Conservation (phyloP, 805 yeast species). For the Metschnikowia noctiluminum region DNA sequence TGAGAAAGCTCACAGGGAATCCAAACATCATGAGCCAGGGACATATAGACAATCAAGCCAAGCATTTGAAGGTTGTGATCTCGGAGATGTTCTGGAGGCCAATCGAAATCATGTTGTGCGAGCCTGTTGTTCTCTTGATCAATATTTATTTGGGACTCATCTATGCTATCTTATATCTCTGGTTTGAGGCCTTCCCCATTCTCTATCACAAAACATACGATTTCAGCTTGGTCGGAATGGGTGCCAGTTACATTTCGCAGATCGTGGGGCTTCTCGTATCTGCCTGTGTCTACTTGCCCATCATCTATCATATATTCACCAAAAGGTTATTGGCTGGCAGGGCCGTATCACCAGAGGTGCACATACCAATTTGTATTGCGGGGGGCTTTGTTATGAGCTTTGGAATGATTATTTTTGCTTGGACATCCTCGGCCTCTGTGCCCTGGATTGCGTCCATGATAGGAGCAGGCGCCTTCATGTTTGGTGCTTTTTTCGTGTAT, state of each 20-base stretch:
- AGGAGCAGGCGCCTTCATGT: constrained; percentile 20
- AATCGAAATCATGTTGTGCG: constrained; percentile 44
- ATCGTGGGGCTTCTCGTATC: constrained; percentile 46
- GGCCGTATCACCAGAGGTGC: constrained; percentile 40
- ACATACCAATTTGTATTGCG: constrained; percentile 27
- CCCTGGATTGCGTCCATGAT: constrained; percentile 23
- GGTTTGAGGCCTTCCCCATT: constrained; percentile 62
- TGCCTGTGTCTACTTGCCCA: constrained; percentile 26
- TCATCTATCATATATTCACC: constrained; percentile 25
- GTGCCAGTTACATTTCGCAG: constrained; percentile 46
- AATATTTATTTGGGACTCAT: constrained; percentile 49
- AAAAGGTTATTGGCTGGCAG: constrained; percentile 21
- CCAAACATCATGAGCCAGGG: constrained; percentile 40
- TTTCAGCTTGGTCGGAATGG: constrained; percentile 47
- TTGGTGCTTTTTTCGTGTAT: constrained; percentile 42
- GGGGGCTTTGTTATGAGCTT: constrained; percentile 23
- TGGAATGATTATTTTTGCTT: constrained; percentile 22
- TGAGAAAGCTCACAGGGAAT: constrained; percentile 50
- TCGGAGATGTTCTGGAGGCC: constrained; percentile 47
- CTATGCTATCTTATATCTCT: constrained; percentile 52
- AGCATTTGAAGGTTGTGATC: constrained; percentile 19
- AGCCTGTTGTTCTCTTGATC: constrained; percentile 54
- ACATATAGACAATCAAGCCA: constrained; percentile 28
- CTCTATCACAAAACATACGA: constrained; percentile 44
- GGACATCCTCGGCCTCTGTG: constrained; percentile 18